Evolutionary conservation across 495 filamentous ascomycete genomes (phyloP).

Genomic region (Penicillium goetzii): DNA sequence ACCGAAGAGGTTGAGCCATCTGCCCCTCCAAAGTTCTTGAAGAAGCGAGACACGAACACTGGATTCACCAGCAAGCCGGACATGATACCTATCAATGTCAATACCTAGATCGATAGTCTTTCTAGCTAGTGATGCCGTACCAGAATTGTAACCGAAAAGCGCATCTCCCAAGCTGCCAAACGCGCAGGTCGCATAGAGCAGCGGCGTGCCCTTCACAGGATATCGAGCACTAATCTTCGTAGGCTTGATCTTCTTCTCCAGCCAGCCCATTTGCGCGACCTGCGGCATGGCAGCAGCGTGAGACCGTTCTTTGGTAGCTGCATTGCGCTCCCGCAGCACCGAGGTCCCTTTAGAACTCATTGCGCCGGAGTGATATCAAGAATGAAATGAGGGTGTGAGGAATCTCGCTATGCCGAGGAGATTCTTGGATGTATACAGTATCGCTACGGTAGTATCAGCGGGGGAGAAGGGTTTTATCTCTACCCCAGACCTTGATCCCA

Average conservation of each 20-base stretch:
- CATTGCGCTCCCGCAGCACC: neutral
- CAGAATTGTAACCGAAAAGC: neutral
- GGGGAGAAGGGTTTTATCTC: neutral
- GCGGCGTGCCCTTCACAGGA: neutral
- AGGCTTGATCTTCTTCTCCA: neutral
- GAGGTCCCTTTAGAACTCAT: neutral
- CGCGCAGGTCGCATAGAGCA: neutral
- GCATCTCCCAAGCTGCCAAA: neutral
- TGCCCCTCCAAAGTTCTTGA: neutral
- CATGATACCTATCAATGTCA: neutral
- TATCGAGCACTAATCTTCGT: slow-evolving; percentile 5
- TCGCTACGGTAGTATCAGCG: neutral
- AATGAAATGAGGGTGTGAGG: neutral
- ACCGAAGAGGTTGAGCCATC: neutral
- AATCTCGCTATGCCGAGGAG: neutral
- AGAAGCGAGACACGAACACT: neutral
- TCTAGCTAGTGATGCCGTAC: neutral
- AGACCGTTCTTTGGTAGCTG: neutral
- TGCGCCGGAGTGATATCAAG: neutral
- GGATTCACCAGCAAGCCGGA: neutral
- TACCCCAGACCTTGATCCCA: slow-evolving; percentile 1
- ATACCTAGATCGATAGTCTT: neutral
- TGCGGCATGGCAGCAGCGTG: neutral
- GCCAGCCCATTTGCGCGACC: neutral
- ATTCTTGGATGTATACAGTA: neutral